Evolutionary conservation across 352 stramenopile species (phyloP).

Genomic region (Phytophthora hibernalis): DNA sequence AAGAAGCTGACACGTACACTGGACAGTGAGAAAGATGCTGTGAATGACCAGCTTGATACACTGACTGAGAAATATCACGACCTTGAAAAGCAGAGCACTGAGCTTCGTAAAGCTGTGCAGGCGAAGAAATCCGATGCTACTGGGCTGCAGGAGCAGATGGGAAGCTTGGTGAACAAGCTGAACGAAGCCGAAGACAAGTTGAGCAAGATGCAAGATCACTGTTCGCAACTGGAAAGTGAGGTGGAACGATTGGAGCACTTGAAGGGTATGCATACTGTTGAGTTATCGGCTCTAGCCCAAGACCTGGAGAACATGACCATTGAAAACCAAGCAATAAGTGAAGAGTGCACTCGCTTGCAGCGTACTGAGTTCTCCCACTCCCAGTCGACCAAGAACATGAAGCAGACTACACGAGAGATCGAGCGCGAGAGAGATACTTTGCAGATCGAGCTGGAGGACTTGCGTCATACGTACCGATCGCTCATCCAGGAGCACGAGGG

Average conservation of each 20-base stretch:
- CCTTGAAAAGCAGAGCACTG: constrained; percentile 55
- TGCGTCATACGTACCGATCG: constrained; percentile 75
- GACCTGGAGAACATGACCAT: constrained; percentile 91
- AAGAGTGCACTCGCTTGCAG: constrained; percentile 78
- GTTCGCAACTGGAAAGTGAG: constrained; percentile 56
- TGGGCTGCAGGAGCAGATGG: constrained; percentile 68
- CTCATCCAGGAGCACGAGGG: constrained; percentile 79
- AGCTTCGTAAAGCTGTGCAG: constrained; percentile 48
- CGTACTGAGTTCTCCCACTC: constrained; percentile 55
- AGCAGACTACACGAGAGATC: constrained; percentile 61
- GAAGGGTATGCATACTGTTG: constrained; percentile 71
- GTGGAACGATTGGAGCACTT: constrained; percentile 62
- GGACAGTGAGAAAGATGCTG: constrained; percentile 75
- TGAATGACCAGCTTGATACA: constrained; percentile 72
- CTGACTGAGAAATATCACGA: constrained; percentile 80
- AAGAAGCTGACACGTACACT: constrained; percentile 76
- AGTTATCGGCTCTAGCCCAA: constrained; percentile 70
- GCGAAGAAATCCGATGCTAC: constrained; percentile 40
- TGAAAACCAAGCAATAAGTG: constrained; percentile 86
- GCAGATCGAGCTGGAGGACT: constrained; percentile 80
- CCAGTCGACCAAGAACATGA: constrained; percentile 61
- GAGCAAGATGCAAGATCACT: constrained; percentile 51
- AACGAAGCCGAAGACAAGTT: constrained; percentile 57
- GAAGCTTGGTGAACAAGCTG: constrained; percentile 63
- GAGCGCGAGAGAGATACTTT: constrained; percentile 75